A percentile compares a stretch with the other conserved stretches of the same genome.
Conservation (phyloP, 176 grass and related monocot species). For the Urochloa ruziziensis region DNA sequence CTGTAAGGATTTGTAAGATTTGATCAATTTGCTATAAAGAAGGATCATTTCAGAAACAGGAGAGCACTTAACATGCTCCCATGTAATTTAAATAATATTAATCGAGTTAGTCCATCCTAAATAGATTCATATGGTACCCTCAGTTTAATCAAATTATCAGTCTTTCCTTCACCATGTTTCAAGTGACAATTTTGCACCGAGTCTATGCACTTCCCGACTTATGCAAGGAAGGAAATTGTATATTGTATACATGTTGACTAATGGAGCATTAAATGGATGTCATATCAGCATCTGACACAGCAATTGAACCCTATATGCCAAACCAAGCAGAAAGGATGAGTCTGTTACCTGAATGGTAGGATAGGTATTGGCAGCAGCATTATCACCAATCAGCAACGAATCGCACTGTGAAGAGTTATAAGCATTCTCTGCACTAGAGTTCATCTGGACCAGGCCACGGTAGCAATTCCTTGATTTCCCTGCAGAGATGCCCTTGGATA, state of each 20-base stretch:
- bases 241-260: neutral
- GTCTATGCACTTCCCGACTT: neutral
- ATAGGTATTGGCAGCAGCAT: slow-evolving; percentile 90
- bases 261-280: neutral
- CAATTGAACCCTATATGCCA: neutral
- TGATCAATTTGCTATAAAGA: neutral
- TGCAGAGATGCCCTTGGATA: slow-evolving; percentile 95
- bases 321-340: neutral
- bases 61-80: neutral
- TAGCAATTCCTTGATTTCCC: slow-evolving; percentile 98
- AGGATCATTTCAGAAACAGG: neutral
- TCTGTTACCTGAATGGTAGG: slow-evolving; percentile 78
- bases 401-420: slow-evolving; percentile 95
- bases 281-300: neutral
- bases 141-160: neutral
- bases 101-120: neutral
- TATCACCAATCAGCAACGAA: slow-evolving; percentile 98
- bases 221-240: neutral
- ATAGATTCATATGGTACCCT: neutral
- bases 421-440: slow-evolving; percentile 66
- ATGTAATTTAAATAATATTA: neutral
- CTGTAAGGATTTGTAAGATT: neutral
- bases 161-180: neutral
- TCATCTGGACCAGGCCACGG: slow-evolving; percentile 85
- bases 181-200: neutral